These are phyloP conservation scores for Kodamaea arcana DNA, from an alignment of 1,139 yeast genomes.

Conservation along the genomic window DNA sequence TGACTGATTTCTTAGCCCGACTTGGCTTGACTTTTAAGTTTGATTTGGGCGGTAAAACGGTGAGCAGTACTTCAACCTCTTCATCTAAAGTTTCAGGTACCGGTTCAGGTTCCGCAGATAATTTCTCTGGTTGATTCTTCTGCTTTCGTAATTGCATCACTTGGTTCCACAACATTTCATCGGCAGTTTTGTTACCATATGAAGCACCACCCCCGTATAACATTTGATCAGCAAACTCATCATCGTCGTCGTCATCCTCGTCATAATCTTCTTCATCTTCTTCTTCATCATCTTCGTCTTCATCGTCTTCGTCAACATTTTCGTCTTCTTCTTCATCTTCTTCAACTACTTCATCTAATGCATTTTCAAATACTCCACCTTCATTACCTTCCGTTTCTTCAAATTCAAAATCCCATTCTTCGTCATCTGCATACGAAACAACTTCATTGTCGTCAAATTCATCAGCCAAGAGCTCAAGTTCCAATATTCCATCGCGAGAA, in stretches of 20 bases:
- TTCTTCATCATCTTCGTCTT: slow-evolving; percentile 8
- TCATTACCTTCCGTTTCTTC: slow-evolving; percentile 8
- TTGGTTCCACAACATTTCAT: slow-evolving; percentile 29
- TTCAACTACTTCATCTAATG: slow-evolving; percentile 21
- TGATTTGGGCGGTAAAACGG: not conserved
- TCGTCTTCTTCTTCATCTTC: slow-evolving; percentile 21
- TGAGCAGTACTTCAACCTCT: not conserved
- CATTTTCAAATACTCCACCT: slow-evolving; percentile 17
- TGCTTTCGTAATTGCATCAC: slow-evolving; percentile 21
- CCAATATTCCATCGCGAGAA: slow-evolving; percentile 25
- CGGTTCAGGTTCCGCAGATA: not conserved
- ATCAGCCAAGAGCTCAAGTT: slow-evolving; percentile 48
- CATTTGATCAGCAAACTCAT: slow-evolving; percentile 24
- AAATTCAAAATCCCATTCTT: slow-evolving; percentile 34
- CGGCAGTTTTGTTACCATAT: slow-evolving; percentile 12
- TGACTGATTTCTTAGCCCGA: slow-evolving; percentile 39
- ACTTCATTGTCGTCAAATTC: slow-evolving; percentile 39
- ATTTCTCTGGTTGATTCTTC: slow-evolving; percentile 1
- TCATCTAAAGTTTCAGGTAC: not conserved
- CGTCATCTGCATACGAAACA: slow-evolving; percentile 33
- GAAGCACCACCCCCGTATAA: slow-evolving; percentile 19
- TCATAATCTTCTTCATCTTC: slow-evolving; percentile 13
- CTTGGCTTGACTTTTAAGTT: not conserved
- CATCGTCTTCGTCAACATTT: slow-evolving; percentile 12
- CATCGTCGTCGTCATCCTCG: slow-evolving; percentile 14